These are phyloP conservation scores for Biancaea sappan DNA, from an alignment of 306 rosid genomes.

Conservation along the genomic window DNA sequence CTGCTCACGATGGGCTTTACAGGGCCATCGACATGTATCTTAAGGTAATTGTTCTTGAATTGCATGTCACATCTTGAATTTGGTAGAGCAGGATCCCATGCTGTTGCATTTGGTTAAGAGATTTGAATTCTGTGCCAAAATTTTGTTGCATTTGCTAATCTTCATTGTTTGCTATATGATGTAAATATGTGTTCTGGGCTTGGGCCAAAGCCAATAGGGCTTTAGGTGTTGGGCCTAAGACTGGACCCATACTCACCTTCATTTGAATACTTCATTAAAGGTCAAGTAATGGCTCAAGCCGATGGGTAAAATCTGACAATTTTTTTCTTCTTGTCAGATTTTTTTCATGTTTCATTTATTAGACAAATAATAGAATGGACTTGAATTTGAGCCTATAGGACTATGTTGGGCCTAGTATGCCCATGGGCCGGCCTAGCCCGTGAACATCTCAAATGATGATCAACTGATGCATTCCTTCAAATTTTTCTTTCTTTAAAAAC, in stretches of 20 bases:
- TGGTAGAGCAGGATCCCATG: background rate
- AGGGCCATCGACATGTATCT: slow-evolving; percentile 91
- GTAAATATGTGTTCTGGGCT: background rate
- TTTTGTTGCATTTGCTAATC: background rate
- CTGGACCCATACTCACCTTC: background rate
- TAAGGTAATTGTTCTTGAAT: slow-evolving; percentile 59
- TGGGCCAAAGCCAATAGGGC: background rate
- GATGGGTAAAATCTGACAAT: no score
- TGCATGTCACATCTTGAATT: slow-evolving; percentile 14
- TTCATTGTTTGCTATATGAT: background rate
- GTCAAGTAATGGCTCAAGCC: background rate
- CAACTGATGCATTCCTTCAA: background rate
- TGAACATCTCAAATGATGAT: background rate
- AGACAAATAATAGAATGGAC: background rate
- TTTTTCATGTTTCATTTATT: no score
- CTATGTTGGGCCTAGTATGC: no score
- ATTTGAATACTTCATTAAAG: background rate
- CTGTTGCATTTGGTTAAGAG: slow-evolving; percentile 5
- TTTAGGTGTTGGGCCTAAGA: background rate
- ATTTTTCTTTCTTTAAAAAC: slow-evolving; percentile 31
- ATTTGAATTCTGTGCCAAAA: background rate
- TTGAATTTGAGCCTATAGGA: background rate
- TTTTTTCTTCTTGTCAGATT: no score
- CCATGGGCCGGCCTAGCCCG: background rate
- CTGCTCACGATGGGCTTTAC: slow-evolving; percentile 88